phyloP scores from a whole-genome alignment of 192 early-diverging fungal genomes.

The Backusella macrospora region DNA sequence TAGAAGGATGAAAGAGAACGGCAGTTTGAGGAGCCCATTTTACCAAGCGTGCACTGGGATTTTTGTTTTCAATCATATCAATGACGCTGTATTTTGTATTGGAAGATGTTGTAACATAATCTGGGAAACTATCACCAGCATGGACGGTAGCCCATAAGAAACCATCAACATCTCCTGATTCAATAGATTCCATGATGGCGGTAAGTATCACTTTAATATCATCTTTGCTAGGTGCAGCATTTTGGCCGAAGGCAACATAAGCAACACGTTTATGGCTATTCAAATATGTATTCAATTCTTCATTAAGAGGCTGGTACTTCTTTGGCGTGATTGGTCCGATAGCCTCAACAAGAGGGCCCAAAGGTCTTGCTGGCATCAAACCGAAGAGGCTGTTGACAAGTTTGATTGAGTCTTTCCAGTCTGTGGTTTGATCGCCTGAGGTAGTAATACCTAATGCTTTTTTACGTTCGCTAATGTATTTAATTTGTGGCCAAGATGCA shows the following conservation, averaged over 20 bases:
- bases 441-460: background rate
- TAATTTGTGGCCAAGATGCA: too few species aligned
- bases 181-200: conserved; percentile 15
- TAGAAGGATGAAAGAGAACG: conserved; percentile 30
- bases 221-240: background rate
- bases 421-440: background rate
- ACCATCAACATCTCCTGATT: conserved; percentile 35
- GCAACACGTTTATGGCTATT: conserved; percentile 17
- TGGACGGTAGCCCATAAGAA: conserved; percentile 32
- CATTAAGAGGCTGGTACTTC: conserved; percentile 18
- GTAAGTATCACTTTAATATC: conserved; percentile 30
- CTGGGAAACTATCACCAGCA: background rate
- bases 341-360: conserved; percentile 27
- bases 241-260: conserved; percentile 40
- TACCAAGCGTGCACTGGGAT: background rate
- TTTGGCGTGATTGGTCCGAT: conserved; percentile 40
- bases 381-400: conserved; percentile 31
- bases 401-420: conserved; percentile 19
- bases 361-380: conserved; percentile 13
- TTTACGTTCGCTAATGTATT: background rate
- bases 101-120: background rate
- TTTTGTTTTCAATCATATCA: background rate
- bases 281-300: conserved; percentile 14
- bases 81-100: background rate
- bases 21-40: conserved; percentile 37